These are phyloP conservation scores for Bertia moriformis DNA, from an alignment of 2,329 filamentous ascomycete species.

Conservation along the genomic window DNA sequence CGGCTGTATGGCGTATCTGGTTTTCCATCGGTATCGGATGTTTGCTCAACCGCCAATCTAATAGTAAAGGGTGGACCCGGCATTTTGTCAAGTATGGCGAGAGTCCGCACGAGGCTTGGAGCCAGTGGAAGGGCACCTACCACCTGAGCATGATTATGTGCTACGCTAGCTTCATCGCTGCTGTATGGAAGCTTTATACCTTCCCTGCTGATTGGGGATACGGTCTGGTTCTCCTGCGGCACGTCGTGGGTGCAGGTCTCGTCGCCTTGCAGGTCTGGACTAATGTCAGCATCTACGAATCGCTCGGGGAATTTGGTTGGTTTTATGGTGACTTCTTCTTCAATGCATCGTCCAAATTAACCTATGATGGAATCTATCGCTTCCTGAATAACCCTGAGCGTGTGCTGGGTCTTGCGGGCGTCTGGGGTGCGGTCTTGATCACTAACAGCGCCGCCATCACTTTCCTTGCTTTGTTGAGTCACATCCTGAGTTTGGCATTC, in stretches of 20 bases:
- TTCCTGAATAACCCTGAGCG: constrained; percentile 97
- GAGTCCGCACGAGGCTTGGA: constrained; percentile 79
- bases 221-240: constrained; percentile 71
- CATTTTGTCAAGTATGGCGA: constrained; percentile 97
- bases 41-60: constrained; percentile 73
- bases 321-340: constrained; percentile 99
- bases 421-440: constrained; percentile 89
- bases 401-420: constrained; percentile 80
- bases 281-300: constrained; percentile 82
- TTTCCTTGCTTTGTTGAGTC: constrained; percentile 70
- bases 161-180: constrained; percentile 75
- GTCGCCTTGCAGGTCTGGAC: constrained; percentile 88
- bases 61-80: constrained; percentile 84
- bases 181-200: constrained; percentile 91
- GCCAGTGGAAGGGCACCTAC: constrained; percentile 93
- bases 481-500: constrained; percentile 72
- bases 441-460: constrained; percentile 81
- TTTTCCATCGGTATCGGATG: constrained; percentile 78
- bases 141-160: constrained; percentile 85
- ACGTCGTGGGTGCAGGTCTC: constrained; percentile 68
- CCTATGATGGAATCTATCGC: constrained; percentile 92
- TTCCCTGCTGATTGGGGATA: constrained; percentile 77
- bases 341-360: constrained; percentile 73
- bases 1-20: constrained; percentile 75
- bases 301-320: constrained; percentile 94